Evolutionary conservation across 129 eudicot genomes (phyloP).

Genomic region (Flaveria robusta): DNA sequence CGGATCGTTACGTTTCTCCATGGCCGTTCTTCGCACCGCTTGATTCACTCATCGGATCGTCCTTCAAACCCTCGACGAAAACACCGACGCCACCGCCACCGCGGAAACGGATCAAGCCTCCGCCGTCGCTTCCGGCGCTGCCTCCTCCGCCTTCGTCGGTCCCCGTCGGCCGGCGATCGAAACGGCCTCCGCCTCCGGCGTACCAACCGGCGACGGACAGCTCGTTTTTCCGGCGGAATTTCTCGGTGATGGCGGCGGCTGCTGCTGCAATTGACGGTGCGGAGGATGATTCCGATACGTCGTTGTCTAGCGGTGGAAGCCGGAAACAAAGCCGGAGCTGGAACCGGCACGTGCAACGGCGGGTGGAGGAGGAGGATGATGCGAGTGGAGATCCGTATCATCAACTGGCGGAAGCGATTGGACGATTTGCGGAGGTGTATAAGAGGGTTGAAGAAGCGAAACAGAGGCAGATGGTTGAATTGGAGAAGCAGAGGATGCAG

Average conservation of each 20-base stretch:
- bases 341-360: slow-evolving; percentile 19
- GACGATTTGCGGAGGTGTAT: slow-evolving; percentile 53
- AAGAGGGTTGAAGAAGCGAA: slow-evolving; percentile 74
- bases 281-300: slow-evolving; percentile 34
- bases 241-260: slow-evolving; percentile 70
- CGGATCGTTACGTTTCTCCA: slow-evolving; percentile 42
- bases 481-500: slow-evolving; percentile 81
- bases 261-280: slow-evolving; percentile 50
- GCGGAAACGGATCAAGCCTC: slow-evolving; percentile 26
- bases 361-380: not conserved
- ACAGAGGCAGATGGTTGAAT: slow-evolving; percentile 66
- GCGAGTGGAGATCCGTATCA: slow-evolving; percentile 36
- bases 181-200: slow-evolving; percentile 41
- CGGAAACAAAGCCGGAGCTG: not conserved
- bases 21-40: slow-evolving; percentile 73
- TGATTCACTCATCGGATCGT: slow-evolving; percentile 60
- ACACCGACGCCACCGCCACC: slow-evolving; percentile 27
- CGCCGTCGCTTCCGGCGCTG: slow-evolving; percentile 11
- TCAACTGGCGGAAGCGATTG: slow-evolving; percentile 60
- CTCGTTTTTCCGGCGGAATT: slow-evolving; percentile 47
- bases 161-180: slow-evolving; percentile 68
- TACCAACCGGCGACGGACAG: slow-evolving; percentile 12
- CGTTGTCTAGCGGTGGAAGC: slow-evolving; percentile 22
- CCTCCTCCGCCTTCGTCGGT: slow-evolving; percentile 31
- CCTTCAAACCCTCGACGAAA: slow-evolving; percentile 33